Base-by-base conservation (phyloP, 2,329 filamentous ascomycete genomes). In the Fusarium albosuccineum region DNA sequence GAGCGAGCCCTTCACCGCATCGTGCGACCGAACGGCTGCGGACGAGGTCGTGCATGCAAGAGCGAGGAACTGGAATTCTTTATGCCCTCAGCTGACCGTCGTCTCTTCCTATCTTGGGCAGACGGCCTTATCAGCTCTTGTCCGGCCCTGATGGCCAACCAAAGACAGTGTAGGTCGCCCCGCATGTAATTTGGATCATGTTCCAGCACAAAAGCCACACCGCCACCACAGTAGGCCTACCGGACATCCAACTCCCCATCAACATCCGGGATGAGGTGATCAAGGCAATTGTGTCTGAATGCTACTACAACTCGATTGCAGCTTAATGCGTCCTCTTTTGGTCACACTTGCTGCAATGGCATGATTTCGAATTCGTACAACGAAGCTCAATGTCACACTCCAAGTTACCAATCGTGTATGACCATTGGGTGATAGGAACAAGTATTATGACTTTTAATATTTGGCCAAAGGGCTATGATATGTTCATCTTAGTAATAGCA, bases 1-100 rank as follows among this genome's bases (percentile, higher is more conserved):
- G 42, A 64, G 17, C 17, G 42, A 64, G 17, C 17, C 33, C 62
- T 68, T 68, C 66, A 68, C 66, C 66, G 66, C 66, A 57, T 57
- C 54, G 54, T 51, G 66, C 36, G 49, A 54, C 29, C 22, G 13
- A 22, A 62, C 39, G 37, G 33, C 45, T 66, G 65, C 45, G 65
- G 65, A 54, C 61, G 61, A 39, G 45, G 9, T 49, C 16, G 42
- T 62, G 45, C 52, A 45, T 68, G 52, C 54, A 33, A 41, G 39
- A 13, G 36, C 22, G 22, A 22, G 63, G 46, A 50, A 57, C 54
- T 52, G 49, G 53, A 57, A 63, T 60, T 54, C 51, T 53, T 48
- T 30, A 34, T 44, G 17, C 52, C 33, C 59, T 68, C 66, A 67
- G 62, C 66, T 68, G 66, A 68, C 70, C 59, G 48, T 41, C 16